Evolutionary conservation across 306 rosid genomes (phyloP), one percentile per base, ranked within the genome.

Genomic region (Vigna radiata): DNA sequence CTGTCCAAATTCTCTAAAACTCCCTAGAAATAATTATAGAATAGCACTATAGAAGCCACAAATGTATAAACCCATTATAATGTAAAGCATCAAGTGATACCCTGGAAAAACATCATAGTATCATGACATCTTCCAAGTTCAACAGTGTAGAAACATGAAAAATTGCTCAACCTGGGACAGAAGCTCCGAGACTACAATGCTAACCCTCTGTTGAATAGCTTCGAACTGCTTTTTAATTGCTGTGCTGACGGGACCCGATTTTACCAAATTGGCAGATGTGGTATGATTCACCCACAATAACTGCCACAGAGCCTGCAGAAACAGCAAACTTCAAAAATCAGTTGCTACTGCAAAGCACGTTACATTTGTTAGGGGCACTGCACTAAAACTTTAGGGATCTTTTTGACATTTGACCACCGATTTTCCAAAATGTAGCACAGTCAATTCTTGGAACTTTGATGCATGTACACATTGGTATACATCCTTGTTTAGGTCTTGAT

Each of bases 291-390:
- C 88, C 97, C 97, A 92, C 70, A 95, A 87, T 79, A 95, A 93
- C 87, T 92, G 97, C 98, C 98, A 95, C 17, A 95, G 86, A 72
- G 93, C 96, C 98, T 95, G 91, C 88, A 89, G 73, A 83, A 84
- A 79, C 29, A 58, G 58, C n/a, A 65, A 61, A 64, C 63, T 41
- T 75, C 56, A 12, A 46, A 58, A 69, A 73, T 65, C 73, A 81
- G 63, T 49, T 27, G 61, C 17, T 47, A 63, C 65, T 13, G 47
- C 47, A 73, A 78, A 81, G 69, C 37, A 68, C 65, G 54, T 21
- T 53, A 44, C 61, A 68, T 50, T 17, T 50, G 73, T 21, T 17
- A 18, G 10, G 14, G 5, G 52, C 52, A 29, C 49, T 37, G 75
- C 19, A 36, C 66, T n/a, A 68, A 70, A 73, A 46, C 36, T 27